Evolutionary conservation across 441 rosid genomes (phyloP).

Genomic region (Macaranga tanarius): DNA sequence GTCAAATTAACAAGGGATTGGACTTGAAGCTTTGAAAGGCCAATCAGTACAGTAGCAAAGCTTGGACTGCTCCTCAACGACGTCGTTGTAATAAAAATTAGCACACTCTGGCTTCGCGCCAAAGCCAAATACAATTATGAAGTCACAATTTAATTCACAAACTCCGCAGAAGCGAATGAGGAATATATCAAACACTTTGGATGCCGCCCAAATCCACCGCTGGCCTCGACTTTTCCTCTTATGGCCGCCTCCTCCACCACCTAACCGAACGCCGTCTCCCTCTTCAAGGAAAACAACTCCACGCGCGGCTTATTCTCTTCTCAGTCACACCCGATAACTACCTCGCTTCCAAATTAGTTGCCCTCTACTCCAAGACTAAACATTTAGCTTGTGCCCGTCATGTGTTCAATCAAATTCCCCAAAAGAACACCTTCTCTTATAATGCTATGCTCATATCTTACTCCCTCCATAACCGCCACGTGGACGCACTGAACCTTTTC

Average conservation of each 20-base stretch:
- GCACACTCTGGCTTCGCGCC: too few relatives aligned
- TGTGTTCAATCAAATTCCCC: constrained; percentile 70
- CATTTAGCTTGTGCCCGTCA: constrained; percentile 46
- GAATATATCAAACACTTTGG: constrained; percentile 16
- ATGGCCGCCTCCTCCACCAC: constrained; percentile 58
- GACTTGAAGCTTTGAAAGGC: not conserved
- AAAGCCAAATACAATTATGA: too few relatives aligned
- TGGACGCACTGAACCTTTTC: constrained; percentile 50
- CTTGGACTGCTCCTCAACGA: not conserved
- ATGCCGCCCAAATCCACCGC: constrained; percentile 35
- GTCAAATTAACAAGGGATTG: too few relatives aligned
- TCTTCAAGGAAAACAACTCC: constrained; percentile 74
- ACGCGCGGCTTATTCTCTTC: constrained; percentile 54
- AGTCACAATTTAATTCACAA: too few relatives aligned
- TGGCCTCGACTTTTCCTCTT: constrained; percentile 49
- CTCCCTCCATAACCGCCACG: constrained; percentile 47
- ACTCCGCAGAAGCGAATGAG: constrained; percentile 23
- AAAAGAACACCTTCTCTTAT: constrained; percentile 57
- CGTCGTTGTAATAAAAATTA: too few relatives aligned
- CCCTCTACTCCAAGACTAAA: constrained; percentile 44
- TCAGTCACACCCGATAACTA: constrained; percentile 60
- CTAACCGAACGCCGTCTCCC: constrained; percentile 50
- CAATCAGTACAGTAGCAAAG: not conserved
- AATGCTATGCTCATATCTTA: constrained; percentile 76
- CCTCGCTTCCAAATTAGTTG: constrained; percentile 70